Percentiles rank a stretch among this genome's conserved stretches.
Evolutionary conservation across 176 grass and related monocot species (phyloP).

Genomic region (Cenchrus fungigraminus): DNA sequence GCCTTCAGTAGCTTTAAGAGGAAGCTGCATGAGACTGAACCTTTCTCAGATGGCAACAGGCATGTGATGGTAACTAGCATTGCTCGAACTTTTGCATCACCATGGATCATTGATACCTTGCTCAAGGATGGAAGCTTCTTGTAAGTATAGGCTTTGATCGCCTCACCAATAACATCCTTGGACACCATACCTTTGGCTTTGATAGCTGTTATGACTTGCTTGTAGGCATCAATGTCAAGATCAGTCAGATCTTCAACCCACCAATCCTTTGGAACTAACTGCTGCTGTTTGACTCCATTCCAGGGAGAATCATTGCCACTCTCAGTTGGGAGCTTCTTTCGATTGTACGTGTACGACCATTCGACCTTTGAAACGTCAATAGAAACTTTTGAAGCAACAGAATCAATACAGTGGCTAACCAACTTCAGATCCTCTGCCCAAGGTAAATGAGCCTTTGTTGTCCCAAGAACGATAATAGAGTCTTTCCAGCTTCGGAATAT

Average conservation of each 20-base stretch:
- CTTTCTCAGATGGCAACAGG: conserved; percentile 80
- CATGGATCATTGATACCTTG: conserved; percentile 78
- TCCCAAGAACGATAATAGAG: conserved; percentile 91
- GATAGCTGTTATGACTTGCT: conserved; percentile 73
- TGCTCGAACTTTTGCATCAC: conserved; percentile 70
- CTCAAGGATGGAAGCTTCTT: conserved; percentile 72
- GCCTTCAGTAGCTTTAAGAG: conserved; percentile 89
- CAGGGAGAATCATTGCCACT: conserved; percentile 65
- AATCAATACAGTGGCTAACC: conserved; percentile 89
- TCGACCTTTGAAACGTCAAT: conserved; percentile 85
- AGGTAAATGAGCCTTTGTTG: conserved; percentile 82
- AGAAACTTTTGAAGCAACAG: conserved; percentile 84
- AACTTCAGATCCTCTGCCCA: conserved; percentile 93
- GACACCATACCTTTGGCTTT: conserved; percentile 70
- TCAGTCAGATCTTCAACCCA: conserved; percentile 91
- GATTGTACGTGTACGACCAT: conserved; percentile 91
- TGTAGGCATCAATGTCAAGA: conserved; percentile 79
- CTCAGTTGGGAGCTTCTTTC: conserved; percentile 80
- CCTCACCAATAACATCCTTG: conserved; percentile 77
- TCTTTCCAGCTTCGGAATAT: conserved; percentile 96
- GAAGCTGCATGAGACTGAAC: conserved; percentile 93
- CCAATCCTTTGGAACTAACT: conserved; percentile 89
- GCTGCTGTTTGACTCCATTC: conserved; percentile 74
- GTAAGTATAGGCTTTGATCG: conserved; percentile 89
- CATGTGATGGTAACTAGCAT: conserved; percentile 85